phyloP scores from a whole-genome alignment of 805 yeast genomes.

The Ogataea trehaloabstinens region DNA sequence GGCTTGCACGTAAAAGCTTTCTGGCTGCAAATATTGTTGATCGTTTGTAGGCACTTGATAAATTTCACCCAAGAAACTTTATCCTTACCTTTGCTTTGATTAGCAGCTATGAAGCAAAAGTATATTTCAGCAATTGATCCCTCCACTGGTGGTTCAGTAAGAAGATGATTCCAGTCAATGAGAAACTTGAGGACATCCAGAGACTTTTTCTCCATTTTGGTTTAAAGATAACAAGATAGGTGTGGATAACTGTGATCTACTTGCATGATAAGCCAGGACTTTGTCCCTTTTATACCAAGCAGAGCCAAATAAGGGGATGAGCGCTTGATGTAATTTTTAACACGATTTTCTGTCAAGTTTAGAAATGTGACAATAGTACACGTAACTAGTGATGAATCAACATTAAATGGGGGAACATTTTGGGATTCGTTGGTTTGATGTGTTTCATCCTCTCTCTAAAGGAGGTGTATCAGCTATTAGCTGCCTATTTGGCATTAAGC shows the following conservation, averaged over 20 bases:
- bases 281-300: neutral
- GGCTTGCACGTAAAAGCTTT: constrained; percentile 27
- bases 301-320: neutral
- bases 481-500: too few relatives aligned
- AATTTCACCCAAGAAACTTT: constrained; percentile 35
- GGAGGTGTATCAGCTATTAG: too few relatives aligned
- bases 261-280: too few relatives aligned
- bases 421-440: too few relatives aligned
- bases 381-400: neutral
- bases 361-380: constrained; percentile 1
- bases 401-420: too few relatives aligned
- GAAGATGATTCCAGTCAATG: constrained; percentile 29
- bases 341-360: constrained; percentile 12
- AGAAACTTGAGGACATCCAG: constrained; percentile 29
- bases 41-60: constrained; percentile 23
- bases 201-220: constrained; percentile 29
- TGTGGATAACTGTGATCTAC: neutral
- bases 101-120: constrained; percentile 31
- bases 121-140: constrained; percentile 32
- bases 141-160: constrained; percentile 29
- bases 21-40: constrained; percentile 22
- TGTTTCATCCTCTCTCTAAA: too few relatives aligned
- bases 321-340: constrained; percentile 12
- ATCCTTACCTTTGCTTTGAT: constrained; percentile 31
- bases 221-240: too few relatives aligned